Base-by-base conservation (phyloP, 768 basidiomycete genomes). In the Termitomyces sp. region DNA sequence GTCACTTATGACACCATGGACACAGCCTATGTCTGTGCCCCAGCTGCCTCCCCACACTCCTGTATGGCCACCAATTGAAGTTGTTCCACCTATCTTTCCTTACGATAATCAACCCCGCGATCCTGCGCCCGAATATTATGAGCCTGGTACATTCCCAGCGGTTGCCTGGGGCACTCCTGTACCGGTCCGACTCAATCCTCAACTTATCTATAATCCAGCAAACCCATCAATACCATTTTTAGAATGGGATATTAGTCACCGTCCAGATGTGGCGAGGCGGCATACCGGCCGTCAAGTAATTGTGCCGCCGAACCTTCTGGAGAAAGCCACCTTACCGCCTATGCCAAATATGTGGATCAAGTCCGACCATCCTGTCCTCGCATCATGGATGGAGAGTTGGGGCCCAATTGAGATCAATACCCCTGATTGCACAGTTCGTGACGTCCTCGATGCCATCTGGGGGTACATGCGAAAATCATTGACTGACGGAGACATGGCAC, bases 391-490 rank as follows among this genome's bases (percentile, higher is more conserved):
- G 69, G 58, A 66, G n/a, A 57, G 56, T 21, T 77, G 86, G 85
- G 80, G 81, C 2, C 78, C 79, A 0, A 75, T 85, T 55, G 57
- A 73, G 39, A 62, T 84, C 48, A 63, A 75, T 10, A 70, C 68
- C 10, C 58, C 60, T 11, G 58, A 64, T 12, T 68, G 79, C 27
- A 78, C 76, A 10, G 63, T 83, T 14, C 55, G 67, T 46, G 79
- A 82, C 59, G 47, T 84, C 59, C 67, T 85, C 23, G 69, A 77
- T 37, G 78, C 74, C 9, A 74, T 85, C 17, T 74, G 80, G 60
- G 62, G 66, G 0, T 82, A 81, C 64, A 74, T 83, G 63, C 80
- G 74, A 55, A 62, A 55, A 25, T 74, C 73, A 2, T 61, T 85
- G 43, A 75, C 75, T 5, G 28, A 61, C 14, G 59, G 60, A 5